Base-by-base conservation (phyloP, 192 early-diverging fungal species). In the Dissophora globulifera region DNA sequence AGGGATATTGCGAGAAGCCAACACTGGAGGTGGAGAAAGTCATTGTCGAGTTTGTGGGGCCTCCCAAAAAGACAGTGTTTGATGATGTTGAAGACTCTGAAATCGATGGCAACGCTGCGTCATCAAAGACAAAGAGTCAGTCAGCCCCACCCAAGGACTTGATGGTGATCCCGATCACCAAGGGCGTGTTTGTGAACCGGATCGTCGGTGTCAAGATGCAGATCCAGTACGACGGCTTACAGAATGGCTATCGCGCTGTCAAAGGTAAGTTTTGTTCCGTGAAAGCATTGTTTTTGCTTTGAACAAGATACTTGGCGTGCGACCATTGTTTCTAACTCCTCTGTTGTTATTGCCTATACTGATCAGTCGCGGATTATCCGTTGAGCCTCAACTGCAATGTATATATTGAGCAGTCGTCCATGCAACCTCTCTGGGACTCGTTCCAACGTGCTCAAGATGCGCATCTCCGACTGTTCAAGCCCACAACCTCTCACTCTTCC, bases 1-100 rank as follows among this genome's bases (percentile, higher is more conserved):
- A 79, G 19, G 87, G 85, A 13, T 79, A 65, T 43, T 88, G 87
- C 58, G 78, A 78, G 56, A 53, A 62, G n/a, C 82, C 82, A 20
- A 49, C 71, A 4, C 23, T 60, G 4, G 54, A 72, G 25, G 53
- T 59, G 0, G 67, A 67, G 19, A 50, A 65, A 11, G 70, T 85
- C 22, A 66, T 82, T n/a, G 61, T 75, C 47, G 32, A 80, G 40
- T 42, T 84, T 78, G 52, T 67, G 35, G 41, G 65, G 25, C 46
- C 47, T 13, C 42, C 70, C 15, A 47, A 32, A 53, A 76, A 76
- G 46, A 67, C 72, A 10, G n/a, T 60, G 11, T 67, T 62, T 42
- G 46, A 47, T 12, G 58, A 62, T 40, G 58, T 55, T 23, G 32
- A 53, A 1, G 1, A 38, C 20, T 1, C 9, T 9, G 52, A 54